Percentiles rank a stretch among this genome's conserved stretches.
These are phyloP conservation scores for Nakaseomyces glabratus DNA, from an alignment of 1,139 yeast species.

Conservation along the genomic window DNA sequence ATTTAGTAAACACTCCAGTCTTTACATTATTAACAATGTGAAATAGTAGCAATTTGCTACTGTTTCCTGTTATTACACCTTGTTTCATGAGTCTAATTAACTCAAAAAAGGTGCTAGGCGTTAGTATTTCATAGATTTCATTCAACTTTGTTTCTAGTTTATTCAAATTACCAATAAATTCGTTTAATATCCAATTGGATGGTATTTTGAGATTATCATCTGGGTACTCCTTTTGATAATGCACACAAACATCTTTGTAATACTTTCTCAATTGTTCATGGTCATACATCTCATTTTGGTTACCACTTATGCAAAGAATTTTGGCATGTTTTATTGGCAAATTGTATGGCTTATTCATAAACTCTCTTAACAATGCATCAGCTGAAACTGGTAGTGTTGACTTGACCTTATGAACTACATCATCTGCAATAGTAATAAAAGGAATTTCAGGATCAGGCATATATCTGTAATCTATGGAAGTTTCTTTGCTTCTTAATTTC, in stretches of 20 bases:
- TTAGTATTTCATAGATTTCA: constrained; percentile 29
- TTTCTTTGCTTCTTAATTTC: constrained; percentile 66
- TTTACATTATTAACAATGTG: constrained; percentile 41
- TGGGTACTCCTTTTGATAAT: not conserved
- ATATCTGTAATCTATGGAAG: constrained; percentile 77
- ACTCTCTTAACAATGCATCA: constrained; percentile 43
- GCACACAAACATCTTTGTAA: constrained; percentile 34
- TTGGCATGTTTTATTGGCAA: constrained; percentile 53
- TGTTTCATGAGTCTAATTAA: constrained; percentile 37
- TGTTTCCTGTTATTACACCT: constrained; percentile 42
- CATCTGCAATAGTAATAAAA: constrained; percentile 39
- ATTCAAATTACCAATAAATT: constrained; percentile 60
- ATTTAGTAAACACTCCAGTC: constrained; percentile 8
- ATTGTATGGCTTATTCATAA: constrained; percentile 45
- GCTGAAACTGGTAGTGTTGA: constrained; percentile 52
- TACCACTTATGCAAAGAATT: constrained; percentile 21
- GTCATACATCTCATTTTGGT: constrained; percentile 22
- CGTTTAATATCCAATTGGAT: constrained; percentile 81
- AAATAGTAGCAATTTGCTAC: constrained; percentile 56
- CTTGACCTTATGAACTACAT: constrained; percentile 35
- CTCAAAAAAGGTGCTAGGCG: constrained; percentile 35
- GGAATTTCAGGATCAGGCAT: constrained; percentile 93
- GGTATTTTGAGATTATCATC: constrained; percentile 36
- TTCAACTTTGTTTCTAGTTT: constrained; percentile 41
- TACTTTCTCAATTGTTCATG: constrained; percentile 42